Base-by-base conservation (phyloP, 495 filamentous ascomycete genomes). In the Ramalina intermedia region DNA sequence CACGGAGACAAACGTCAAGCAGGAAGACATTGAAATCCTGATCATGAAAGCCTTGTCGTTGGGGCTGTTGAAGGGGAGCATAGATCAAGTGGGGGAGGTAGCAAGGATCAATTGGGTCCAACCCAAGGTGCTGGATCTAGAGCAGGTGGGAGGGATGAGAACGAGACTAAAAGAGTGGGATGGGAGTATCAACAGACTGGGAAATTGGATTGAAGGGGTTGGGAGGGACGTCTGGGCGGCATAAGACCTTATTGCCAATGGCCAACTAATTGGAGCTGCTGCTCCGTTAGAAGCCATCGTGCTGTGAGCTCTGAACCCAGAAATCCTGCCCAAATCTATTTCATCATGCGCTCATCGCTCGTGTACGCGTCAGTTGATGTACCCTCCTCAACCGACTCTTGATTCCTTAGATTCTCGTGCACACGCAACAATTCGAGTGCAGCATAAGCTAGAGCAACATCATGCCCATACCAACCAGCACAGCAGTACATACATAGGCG, bases 71-170 rank as follows among this genome's bases (percentile, higher is more conserved):
- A 75, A 80, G 56, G 91, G 91, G 3, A 90, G 81, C 38, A 99
- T 99, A 54, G 91, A 99, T 66, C 88, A 99, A 70, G 91, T 96
- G 24, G 88, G 83, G 43, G 79, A 87, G 69, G 76, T 96, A 45
- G 91, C 91, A 23, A 75, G 89, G 61, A 95, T 99, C 68, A 86
- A 86, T 61, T 99, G 91, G 91, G 91, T 99, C 37, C 91, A 99
- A 73, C 93, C 91, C 12, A 96, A 96, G 73, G 84, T 91, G 43
- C 65, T 98, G 57, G 91, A 96, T 67, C 85, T 88, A 78, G 80
- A 76, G 62, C 93, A 96, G 74, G 93, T 99, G 56, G 87, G 87
- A 60, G 87, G 80, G 54, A 96, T 99, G 91, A 79, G 85, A 56
- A 71, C 74, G 58, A 68, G 89, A 46, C 66, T 99, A 61, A 78